Percentiles rank a stretch among this genome's conserved stretches.
phyloP scores from a whole-genome alignment of 805 yeast genomes.

The Zygotorulaspora chibaensis region DNA sequence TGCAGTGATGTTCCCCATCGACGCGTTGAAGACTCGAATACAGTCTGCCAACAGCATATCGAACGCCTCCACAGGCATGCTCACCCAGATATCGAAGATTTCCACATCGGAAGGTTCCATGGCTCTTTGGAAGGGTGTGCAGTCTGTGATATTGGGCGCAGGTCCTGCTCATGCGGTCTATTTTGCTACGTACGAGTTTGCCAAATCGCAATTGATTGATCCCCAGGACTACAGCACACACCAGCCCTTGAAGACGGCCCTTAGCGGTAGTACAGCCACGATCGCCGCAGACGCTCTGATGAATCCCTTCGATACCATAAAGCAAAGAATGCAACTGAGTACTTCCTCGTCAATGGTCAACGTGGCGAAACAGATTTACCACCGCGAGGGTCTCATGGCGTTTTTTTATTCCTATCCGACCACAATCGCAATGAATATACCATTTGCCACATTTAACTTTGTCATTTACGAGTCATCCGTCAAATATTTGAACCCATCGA shows the following conservation, averaged over 20 bases:
- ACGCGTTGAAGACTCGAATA: conserved; percentile 94
- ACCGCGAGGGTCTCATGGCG: conserved; percentile 66
- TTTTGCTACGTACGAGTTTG: conserved; percentile 86
- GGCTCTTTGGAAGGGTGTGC: conserved; percentile 90
- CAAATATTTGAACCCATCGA: conserved; percentile 72
- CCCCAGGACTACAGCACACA: conserved; percentile 37
- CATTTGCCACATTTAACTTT: conserved; percentile 91
- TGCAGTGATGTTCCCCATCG: conserved; percentile 93
- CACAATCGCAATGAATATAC: conserved; percentile 84
- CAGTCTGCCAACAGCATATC: conserved; percentile 42
- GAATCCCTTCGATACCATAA: conserved; percentile 95
- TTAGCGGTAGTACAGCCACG: conserved; percentile 90
- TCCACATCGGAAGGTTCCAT: conserved; percentile 83
- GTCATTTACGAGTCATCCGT: conserved; percentile 85
- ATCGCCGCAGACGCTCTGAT: conserved; percentile 90
- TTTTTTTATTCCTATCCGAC: conserved; percentile 93
- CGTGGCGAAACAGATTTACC: conserved; percentile 43
- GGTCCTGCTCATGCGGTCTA: conserved; percentile 99
- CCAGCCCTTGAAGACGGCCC: conserved; percentile 78
- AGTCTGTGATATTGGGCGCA: conserved; percentile 91
- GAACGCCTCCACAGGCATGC: conserved; percentile 40
- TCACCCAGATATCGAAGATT: conserved; percentile 67
- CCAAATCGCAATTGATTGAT: conserved; percentile 40
- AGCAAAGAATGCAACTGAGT: conserved; percentile 84
- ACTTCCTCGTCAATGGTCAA: conserved; percentile 25